Conservation (phyloP, 2,329 filamentous ascomycete genomes). For the Pseudopyrenochaeta lycopersici region DNA sequence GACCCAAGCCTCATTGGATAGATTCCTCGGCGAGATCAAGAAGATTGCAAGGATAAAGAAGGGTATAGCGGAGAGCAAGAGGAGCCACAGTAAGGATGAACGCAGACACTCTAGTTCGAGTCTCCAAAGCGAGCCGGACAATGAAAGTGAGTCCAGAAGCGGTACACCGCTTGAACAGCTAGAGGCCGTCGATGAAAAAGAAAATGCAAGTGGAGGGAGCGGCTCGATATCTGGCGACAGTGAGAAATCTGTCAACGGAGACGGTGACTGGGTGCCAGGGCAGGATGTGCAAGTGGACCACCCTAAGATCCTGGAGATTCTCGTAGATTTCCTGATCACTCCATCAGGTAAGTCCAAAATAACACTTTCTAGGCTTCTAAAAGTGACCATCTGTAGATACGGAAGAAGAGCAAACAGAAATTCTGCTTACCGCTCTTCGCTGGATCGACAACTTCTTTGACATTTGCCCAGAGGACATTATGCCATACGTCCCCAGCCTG, state of each 20-base stretch:
- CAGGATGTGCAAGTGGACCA: constrained; percentile 97
- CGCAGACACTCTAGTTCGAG: constrained; percentile 73
- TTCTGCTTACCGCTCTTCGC: constrained; percentile 85
- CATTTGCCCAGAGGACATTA: constrained; percentile 95
- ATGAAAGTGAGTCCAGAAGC: constrained; percentile 67
- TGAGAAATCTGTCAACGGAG: constrained; percentile 61
- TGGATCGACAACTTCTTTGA: constrained; percentile 98
- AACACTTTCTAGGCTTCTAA: constrained; percentile 6
- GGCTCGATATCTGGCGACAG: constrained; percentile 46
- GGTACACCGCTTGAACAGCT: constrained; percentile 50
- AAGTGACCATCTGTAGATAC: constrained; percentile 35
- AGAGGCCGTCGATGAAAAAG: constrained; percentile 60
- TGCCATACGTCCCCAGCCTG: constrained; percentile 92
- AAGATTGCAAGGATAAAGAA: constrained; percentile 93
- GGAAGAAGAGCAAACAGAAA: constrained; percentile 77
- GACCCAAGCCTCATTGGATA: constrained; percentile 86
- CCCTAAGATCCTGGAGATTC: constrained; percentile 87
- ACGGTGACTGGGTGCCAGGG: constrained; percentile 96
- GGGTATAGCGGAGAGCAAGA: constrained; percentile 86
- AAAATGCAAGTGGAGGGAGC: constrained; percentile 53
- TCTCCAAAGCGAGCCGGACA: constrained; percentile 41
- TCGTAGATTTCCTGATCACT: constrained; percentile 88
- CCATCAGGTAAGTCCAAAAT: constrained; percentile 69
- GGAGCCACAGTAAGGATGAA: constrained; percentile 70
- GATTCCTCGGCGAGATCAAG: constrained; percentile 92